A percentile compares a stretch with the other conserved stretches of the same genome.
These are phyloP conservation scores for Penicillium parvum DNA, from an alignment of 495 filamentous ascomycete species.

Conservation along the genomic window DNA sequence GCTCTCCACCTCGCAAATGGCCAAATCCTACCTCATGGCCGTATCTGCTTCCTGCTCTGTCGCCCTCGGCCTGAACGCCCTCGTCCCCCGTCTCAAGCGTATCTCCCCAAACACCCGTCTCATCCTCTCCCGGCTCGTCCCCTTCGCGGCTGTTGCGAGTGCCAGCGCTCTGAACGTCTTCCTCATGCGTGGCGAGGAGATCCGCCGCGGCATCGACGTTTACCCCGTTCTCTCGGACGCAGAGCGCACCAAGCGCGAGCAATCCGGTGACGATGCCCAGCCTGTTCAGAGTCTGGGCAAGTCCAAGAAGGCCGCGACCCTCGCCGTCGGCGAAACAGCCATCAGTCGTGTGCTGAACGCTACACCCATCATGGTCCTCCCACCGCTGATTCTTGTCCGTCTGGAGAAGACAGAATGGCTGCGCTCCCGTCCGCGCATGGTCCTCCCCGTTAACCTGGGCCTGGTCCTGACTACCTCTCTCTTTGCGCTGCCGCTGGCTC, in stretches of 20 bases:
- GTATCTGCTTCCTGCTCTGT: constrained; percentile 91
- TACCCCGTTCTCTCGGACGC: constrained; percentile 60
- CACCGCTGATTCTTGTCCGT: constrained; percentile 76
- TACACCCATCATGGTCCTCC: constrained; percentile 94
- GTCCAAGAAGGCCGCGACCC: constrained; percentile 75
- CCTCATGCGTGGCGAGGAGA: constrained; percentile 96
- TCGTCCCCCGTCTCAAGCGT: constrained; percentile 79
- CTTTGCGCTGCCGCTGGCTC: constrained; percentile 69
- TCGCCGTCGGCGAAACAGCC: constrained; percentile 91
- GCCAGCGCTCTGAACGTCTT: constrained; percentile 93
- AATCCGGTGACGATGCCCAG: constrained; percentile 43
- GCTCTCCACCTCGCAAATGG: constrained; percentile 70
- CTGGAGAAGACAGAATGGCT: constrained; percentile 76
- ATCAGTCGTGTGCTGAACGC: constrained; percentile 84
- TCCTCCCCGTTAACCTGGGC: constrained; percentile 74
- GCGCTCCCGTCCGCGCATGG: constrained; percentile 62
- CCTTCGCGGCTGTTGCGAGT: constrained; percentile 89
- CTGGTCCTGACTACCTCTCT: constrained; percentile 77
- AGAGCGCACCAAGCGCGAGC: constrained; percentile 45
- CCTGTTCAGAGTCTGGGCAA: constrained; percentile 71
- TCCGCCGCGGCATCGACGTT: constrained; percentile 89
- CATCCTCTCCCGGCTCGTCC: constrained; percentile 77
- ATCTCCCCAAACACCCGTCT: constrained; percentile 67
- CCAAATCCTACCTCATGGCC: constrained; percentile 85
- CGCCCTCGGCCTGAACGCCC: constrained; percentile 82